A percentile compares a stretch with the other conserved stretches of the same genome.
Evolutionary conservation across 805 yeast genomes (phyloP).

Genomic region (Yarrowia deformans): DNA sequence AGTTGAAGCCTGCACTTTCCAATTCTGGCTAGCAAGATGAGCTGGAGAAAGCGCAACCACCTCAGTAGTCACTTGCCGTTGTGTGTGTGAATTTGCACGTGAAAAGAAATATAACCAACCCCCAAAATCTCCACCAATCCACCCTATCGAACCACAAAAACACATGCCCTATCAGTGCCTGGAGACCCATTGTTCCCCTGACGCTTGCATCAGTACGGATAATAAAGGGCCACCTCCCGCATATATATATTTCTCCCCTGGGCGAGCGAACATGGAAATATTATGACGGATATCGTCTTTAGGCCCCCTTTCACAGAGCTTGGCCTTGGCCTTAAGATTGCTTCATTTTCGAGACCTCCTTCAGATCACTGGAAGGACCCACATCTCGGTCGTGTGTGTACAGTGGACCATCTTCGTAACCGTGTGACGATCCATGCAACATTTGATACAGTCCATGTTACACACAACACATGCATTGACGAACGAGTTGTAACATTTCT

Average conservation of each 20-base stretch:
- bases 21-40: too few species aligned
- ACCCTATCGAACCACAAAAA: neutral
- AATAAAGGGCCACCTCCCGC: neutral
- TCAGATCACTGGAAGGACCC: too few species aligned
- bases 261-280: neutral
- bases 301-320: neutral
- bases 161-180: neutral
- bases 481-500: too few species aligned
- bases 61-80: too few species aligned
- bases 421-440: neutral
- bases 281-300: neutral
- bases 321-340: neutral
- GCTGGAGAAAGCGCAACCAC: too few species aligned
- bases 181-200: conserved; percentile 1
- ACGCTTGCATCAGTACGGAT: neutral
- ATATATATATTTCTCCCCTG: neutral
- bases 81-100: too few species aligned
- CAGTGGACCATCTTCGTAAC: neutral
- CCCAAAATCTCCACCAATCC: too few species aligned
- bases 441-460: too few species aligned
- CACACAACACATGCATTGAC: too few species aligned
- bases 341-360: neutral
- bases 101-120: too few species aligned
- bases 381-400: too few species aligned
- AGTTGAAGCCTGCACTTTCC: too few species aligned